A percentile compares a stretch with the other conserved stretches of the same genome.
These are phyloP conservation scores for Podaxis rugospora DNA, from an alignment of 768 basidiomycete species.

Conservation along the genomic window DNA sequence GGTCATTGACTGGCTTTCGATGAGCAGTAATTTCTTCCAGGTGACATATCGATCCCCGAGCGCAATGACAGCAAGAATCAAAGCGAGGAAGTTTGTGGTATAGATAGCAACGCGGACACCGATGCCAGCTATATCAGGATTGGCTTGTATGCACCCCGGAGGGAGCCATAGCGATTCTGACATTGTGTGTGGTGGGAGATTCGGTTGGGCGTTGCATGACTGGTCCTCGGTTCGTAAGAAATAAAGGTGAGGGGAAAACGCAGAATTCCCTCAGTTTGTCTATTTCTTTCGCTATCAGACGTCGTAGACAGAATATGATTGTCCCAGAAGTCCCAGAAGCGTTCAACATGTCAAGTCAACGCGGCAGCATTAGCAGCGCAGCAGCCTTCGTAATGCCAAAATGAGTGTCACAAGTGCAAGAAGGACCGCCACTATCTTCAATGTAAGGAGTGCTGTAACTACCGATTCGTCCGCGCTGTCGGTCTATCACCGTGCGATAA, in stretches of 20 bases:
- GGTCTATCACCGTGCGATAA: not conserved
- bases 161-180: not conserved
- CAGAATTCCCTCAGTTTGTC: not conserved
- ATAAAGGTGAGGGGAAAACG: not conserved
- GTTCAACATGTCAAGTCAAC: not conserved
- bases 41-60: not conserved
- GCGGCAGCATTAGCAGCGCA: not conserved
- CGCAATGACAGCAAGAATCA: constrained; percentile 18
- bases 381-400: not conserved
- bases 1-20: not conserved
- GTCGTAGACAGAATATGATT: not conserved
- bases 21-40: not conserved
- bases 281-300: not conserved
- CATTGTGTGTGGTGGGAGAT: not conserved
- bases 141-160: not conserved
- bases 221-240: not conserved
- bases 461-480: not conserved
- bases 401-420: not conserved
- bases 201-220: not conserved
- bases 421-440: not conserved
- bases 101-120: constrained; percentile 24
- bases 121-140: constrained; percentile 16
- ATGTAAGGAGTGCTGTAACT: not conserved
- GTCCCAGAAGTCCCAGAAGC: not conserved
- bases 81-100: constrained; percentile 20